Conservation (phyloP, 495 filamentous ascomycete genomes). For the Aspergillus nanangensis region DNA sequence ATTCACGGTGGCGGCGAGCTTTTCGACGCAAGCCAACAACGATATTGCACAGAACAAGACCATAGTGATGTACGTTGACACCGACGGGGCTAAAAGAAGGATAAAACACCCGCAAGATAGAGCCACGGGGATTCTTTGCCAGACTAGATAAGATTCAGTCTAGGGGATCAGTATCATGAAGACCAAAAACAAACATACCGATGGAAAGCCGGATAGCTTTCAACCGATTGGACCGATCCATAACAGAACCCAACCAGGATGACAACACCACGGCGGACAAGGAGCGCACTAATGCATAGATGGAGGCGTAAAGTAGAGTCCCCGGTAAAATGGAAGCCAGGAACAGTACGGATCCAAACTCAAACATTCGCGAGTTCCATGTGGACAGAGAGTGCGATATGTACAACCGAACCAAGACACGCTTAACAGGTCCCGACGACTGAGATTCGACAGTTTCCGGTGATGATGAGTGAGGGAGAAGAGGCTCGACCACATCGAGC, state of each 20-base stretch:
- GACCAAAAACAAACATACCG: slow-evolving; percentile 24
- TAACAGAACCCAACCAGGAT: slow-evolving; percentile 41
- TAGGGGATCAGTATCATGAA: neutral
- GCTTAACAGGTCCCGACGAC: no score
- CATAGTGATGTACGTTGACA: slow-evolving; percentile 13
- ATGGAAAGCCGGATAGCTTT: slow-evolving; percentile 46
- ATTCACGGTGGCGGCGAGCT: slow-evolving; percentile 49
- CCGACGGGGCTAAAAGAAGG: slow-evolving; percentile 8
- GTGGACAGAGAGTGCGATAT: slow-evolving; percentile 61
- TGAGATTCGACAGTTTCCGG: no score
- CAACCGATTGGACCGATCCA: slow-evolving; percentile 43
- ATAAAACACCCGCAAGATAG: slow-evolving; percentile 32
- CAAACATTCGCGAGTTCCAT: slow-evolving; percentile 68
- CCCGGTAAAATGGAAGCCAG: slow-evolving; percentile 54
- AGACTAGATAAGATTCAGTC: slow-evolving; percentile 19
- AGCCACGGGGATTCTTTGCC: slow-evolving; percentile 35
- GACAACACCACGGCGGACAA: slow-evolving; percentile 26
- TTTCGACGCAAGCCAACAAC: slow-evolving; percentile 54
- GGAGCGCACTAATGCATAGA: slow-evolving; percentile 33
- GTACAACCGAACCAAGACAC: slow-evolving; percentile 21
- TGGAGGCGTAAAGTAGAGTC: slow-evolving; percentile 43
- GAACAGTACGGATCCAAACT: slow-evolving; percentile 60
- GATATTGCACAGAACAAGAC: slow-evolving; percentile 39
- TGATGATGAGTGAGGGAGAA: no score
- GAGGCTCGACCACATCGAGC: no score